These are phyloP conservation scores for Hymenotorrendiella dingleyae DNA, from an alignment of 2,329 filamentous ascomycete species.

Conservation along the genomic window DNA sequence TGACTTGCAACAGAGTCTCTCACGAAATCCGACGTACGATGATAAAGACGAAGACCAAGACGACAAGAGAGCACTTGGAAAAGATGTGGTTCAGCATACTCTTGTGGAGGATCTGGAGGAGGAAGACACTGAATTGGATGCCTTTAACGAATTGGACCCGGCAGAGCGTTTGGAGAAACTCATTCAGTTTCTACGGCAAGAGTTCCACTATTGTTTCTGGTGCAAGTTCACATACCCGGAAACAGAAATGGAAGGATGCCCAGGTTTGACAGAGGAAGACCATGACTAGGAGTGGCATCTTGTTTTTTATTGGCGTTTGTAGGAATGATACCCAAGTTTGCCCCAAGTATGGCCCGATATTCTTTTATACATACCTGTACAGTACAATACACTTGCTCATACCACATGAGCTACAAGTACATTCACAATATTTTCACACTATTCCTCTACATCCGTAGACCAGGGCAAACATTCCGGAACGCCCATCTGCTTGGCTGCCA, in stretches of 20 bases:
- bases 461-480: conserved; percentile 19
- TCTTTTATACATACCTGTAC: not conserved
- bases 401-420: conserved; percentile 1
- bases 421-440: conserved; percentile 1
- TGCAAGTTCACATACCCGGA: conserved; percentile 82
- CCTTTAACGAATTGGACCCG: conserved; percentile 65
- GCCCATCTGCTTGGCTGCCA: conserved; percentile 22
- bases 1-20: conserved; percentile 60
- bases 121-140: conserved; percentile 73
- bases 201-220: conserved; percentile 88
- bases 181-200: conserved; percentile 62
- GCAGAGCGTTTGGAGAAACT: conserved; percentile 61
- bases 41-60: conserved; percentile 67
- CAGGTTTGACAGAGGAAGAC: conserved; percentile 81
- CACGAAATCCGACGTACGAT: conserved; percentile 58
- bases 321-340: conserved; percentile 1
- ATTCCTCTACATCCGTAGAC: conserved; percentile 1
- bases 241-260: conserved; percentile 76
- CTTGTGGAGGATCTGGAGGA: conserved; percentile 67
- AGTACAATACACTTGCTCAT: not conserved
- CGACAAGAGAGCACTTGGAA: conserved; percentile 63
- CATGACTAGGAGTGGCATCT: conserved; percentile 43
- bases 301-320: not conserved
- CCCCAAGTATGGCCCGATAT: not conserved
- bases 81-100: conserved; percentile 47